Base-by-base conservation (phyloP, 179 eudicot species). In the Sideroxylon spinosum region DNA sequence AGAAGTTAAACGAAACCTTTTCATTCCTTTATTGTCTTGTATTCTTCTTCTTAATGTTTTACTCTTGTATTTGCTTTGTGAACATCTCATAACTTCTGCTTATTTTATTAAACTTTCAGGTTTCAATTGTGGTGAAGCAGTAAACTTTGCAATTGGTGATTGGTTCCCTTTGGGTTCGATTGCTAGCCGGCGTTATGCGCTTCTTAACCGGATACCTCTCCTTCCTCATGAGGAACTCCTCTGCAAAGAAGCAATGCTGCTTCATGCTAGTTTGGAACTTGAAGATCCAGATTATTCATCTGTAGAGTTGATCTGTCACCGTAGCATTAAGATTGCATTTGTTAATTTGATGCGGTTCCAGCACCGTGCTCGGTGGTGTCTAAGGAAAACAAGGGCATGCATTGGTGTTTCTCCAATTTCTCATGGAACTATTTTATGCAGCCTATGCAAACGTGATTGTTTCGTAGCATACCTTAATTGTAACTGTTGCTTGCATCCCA, bases 101-200 rank as follows among this genome's bases (percentile, higher is more conserved):
- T n/a, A 29, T 68, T 68, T 37, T 37, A 23, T 53, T 71, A 25
- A 71, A 52, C 14, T 29, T 71, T 28, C 68, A 77, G 99, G 99
- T 84, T 96, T 96, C 83, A 96, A 96, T 78, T 96, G 99, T 77
- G 99, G 99, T 23, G 99, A 96, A 86, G 99, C 99, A 9, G 98
- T 96, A n/a, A 96, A 96, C 81, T 96, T 96, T 86, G 98, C 99
- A 23, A 85, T 86, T 78, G 97, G 97, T 76, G 97, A 94, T 78
- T 96, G 99, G 99, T 96, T 96, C 71, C 90, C 94, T 22, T 81
- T 92, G 82, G 99, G 98, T 68, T 89, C 92, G 37, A 82, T 86
- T 75, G 98, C 99, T 75, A 94, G 97, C 74, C 91, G 84, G 9
- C 99, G 96, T 74, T 96, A 96, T 87, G 91, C 99, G 53, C 89